Evolutionary conservation across 2,329 filamentous ascomycete genomes (phyloP).

Genomic region (Colletotrichum sp.): DNA sequence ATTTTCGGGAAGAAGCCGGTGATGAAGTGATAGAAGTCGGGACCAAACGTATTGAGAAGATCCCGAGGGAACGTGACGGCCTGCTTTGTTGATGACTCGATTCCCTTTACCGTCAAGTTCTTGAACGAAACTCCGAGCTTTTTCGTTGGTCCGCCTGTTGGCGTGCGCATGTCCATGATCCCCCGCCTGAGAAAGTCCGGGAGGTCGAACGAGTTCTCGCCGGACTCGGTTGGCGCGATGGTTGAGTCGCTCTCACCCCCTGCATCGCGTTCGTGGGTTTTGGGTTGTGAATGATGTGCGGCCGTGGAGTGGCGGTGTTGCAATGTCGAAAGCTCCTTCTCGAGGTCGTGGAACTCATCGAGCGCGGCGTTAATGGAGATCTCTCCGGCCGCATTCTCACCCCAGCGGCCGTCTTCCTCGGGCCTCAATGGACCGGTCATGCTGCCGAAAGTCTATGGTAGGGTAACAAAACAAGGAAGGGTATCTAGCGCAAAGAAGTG

Average conservation of each 20-base stretch:
- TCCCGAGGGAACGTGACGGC: slow-evolving; percentile 77
- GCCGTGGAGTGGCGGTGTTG: slow-evolving; percentile 15
- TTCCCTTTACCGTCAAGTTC: slow-evolving; percentile 75
- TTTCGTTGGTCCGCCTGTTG: slow-evolving; percentile 70
- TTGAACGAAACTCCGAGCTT: slow-evolving; percentile 81
- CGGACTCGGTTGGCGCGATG: background rate
- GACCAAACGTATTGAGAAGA: slow-evolving; percentile 79
- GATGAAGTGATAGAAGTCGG: slow-evolving; percentile 74
- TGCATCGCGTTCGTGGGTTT: background rate
- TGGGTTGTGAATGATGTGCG: background rate
- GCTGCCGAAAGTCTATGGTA: background rate
- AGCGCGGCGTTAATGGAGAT: slow-evolving; percentile 21
- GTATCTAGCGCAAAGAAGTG: background rate
- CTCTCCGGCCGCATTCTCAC: slow-evolving; percentile 26
- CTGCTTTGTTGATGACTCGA: slow-evolving; percentile 69
- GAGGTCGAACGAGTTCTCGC: slow-evolving; percentile 59
- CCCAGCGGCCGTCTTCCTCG: slow-evolving; percentile 28
- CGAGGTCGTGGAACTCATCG: slow-evolving; percentile 25
- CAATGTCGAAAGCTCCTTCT: slow-evolving; percentile 25
- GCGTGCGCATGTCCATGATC: slow-evolving; percentile 75
- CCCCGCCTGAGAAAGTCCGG: slow-evolving; percentile 75
- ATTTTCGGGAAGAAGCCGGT: slow-evolving; percentile 39
- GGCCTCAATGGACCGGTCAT: background rate
- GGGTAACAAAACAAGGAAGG: background rate
- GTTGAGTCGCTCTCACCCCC: slow-evolving; percentile 18